These are phyloP conservation scores for Elaphomyces granulatus DNA, from an alignment of 495 filamentous ascomycete species.

Conservation along the genomic window DNA sequence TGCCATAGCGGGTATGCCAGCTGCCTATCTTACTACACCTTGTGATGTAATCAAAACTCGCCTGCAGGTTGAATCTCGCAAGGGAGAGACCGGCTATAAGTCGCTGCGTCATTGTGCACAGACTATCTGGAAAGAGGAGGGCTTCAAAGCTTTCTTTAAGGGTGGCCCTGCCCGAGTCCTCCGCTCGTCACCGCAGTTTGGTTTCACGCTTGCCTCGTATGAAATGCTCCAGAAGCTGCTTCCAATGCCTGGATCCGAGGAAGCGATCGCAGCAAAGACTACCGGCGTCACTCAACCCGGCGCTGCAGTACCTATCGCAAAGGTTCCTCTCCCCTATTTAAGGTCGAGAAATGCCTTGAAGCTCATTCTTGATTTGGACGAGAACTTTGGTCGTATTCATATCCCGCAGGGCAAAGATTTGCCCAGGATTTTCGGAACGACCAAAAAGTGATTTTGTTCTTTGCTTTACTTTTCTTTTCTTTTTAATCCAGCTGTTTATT, in stretches of 20 bases:
- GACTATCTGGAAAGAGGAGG: conserved; percentile 79
- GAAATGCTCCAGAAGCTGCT: conserved; percentile 75
- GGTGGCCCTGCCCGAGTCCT: conserved; percentile 89
- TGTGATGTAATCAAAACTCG: conserved; percentile 99
- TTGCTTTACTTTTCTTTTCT: conserved; percentile 1
- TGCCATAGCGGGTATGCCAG: conserved; percentile 97
- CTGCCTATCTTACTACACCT: conserved; percentile 91
- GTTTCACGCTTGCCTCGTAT: conserved; percentile 90
- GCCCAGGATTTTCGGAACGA: conserved; percentile 24
- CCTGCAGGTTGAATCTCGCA: conserved; percentile 90
- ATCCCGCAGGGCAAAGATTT: conserved; percentile 38
- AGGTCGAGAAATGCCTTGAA: conserved; percentile 90
- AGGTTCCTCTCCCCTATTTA: conserved; percentile 61
- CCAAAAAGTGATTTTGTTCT: conserved; percentile 18
- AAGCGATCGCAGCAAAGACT: conserved; percentile 27
- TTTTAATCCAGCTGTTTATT: conserved; percentile 1
- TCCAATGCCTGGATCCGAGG: conserved; percentile 60
- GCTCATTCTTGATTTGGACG: conserved; percentile 86
- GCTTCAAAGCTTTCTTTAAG: conserved; percentile 95
- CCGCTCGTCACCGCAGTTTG: conserved; percentile 91
- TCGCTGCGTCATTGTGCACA: conserved; percentile 73
- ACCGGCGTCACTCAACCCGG: conserved; percentile 18
- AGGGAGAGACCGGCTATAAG: conserved; percentile 79
- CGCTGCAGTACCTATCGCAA: conserved; percentile 34
- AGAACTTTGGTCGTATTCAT: conserved; percentile 64